A percentile compares a stretch with the other conserved stretches of the same genome.
These are phyloP conservation scores for Epichloe gansuensis DNA, from an alignment of 2,329 filamentous ascomycete species.

Conservation along the genomic window DNA sequence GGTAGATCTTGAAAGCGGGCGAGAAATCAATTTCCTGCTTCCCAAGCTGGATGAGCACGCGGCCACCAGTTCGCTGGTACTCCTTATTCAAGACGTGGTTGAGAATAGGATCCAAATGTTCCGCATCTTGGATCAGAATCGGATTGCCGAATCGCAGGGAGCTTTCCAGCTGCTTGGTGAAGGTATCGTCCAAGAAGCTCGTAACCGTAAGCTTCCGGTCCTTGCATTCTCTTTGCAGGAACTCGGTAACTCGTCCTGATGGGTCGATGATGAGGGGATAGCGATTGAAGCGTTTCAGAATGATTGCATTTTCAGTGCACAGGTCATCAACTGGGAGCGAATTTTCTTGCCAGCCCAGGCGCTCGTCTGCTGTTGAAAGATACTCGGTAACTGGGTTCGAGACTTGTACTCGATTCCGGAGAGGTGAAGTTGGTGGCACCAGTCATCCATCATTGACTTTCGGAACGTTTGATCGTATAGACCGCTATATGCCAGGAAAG, in stretches of 20 bases:
- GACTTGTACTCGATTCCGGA: conserved; percentile 92
- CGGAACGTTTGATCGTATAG: conserved; percentile 97
- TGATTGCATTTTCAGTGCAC: conserved; percentile 96
- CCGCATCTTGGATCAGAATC: conserved; percentile 95
- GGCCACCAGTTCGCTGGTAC: conserved; percentile 95
- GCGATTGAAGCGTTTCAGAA: conserved; percentile 94
- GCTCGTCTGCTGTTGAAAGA: conserved; percentile 88
- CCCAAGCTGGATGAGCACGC: conserved; percentile 94
- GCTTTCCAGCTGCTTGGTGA: conserved; percentile 95
- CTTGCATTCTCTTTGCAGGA: conserved; percentile 88
- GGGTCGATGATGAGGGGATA: conserved; percentile 98
- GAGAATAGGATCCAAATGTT: conserved; percentile 90
- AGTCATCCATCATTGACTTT: conserved; percentile 95
- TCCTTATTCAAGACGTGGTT: conserved; percentile 99
- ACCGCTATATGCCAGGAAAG: conserved; percentile 92
- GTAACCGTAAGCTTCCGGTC: conserved; percentile 90
- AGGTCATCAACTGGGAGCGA: conserved; percentile 89
- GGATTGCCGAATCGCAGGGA: conserved; percentile 95
- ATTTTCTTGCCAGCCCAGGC: conserved; percentile 89
- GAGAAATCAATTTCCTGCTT: conserved; percentile 99
- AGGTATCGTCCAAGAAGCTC: conserved; percentile 94
- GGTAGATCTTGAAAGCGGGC: conserved; percentile 85
- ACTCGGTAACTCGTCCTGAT: conserved; percentile 87
- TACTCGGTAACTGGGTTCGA: conserved; percentile 92
- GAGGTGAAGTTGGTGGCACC: conserved; percentile 82